Base-by-base conservation (phyloP, 805 yeast species). In the Metschnikowia aberdeeniae region DNA sequence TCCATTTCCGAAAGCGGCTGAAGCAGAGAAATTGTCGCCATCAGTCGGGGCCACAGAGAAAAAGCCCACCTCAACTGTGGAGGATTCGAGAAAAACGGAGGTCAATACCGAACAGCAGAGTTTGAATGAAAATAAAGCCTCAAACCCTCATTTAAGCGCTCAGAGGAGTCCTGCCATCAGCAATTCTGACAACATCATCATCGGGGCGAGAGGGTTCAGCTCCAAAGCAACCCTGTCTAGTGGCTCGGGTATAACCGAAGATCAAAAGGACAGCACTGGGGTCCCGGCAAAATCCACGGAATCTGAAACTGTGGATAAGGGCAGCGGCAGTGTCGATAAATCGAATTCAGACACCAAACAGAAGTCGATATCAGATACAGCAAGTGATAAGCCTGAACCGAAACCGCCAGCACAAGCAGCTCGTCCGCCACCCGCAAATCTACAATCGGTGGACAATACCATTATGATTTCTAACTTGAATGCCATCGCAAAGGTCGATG, bases 391-490 rank as follows among this genome's bases (percentile, higher is more conserved):
- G 12, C 34, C 40, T 7, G 28, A 37, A 13, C 6, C 11, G 27
- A 28, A 17, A 14, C 10, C n/a, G 6, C 20, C 47, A 11, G 29
- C 36, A 14, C 36, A 45, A 19, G 36, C 39, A 8, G 38, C 20
- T 8, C 51, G 53, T 7, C 52, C 55, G 0, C 44, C 56, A 2
- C 47, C 55, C 5, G 48, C 57, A n/a, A 64, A 72, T 38, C 73
- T 76, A 71, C 77, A 73, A 51, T 70, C 84, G 4, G 78, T 80
- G 1, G 86, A 81, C 41, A 84, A 86, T 56, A 84, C 84, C 34
- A 79, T 84, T 50, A 88, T 92, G 86, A 89, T 92, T 54, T 81
- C 86, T 4, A 86, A 89, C 55, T 74, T 92, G 57, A 90, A 90
- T 57, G 73, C 84, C 1, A 81, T 92, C 64, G 97, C 97, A 0